Evolutionary conservation across 192 early-diverging fungal genomes (phyloP), one percentile per base, ranked within the genome.

Genomic region (Chytriomyces sp.): DNA sequence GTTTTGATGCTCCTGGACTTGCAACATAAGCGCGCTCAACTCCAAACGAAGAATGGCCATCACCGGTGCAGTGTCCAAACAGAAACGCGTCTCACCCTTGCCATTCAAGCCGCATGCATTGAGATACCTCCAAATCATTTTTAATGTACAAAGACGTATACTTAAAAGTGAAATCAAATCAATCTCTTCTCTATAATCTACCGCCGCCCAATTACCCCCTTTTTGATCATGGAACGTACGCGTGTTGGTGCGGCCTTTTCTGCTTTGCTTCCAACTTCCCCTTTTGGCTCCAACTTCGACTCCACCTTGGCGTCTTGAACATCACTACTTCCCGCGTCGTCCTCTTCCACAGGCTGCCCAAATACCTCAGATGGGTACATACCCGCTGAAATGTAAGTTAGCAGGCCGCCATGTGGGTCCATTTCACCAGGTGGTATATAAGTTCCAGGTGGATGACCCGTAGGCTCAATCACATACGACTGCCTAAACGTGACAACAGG

Each of bases 381-480:
- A 9, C 24, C 35, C 16, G 69, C 53, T 23, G 73, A 64, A 50
- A 75, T 75, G 47, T 75, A 75, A 0, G 73, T 75, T 50, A 75
- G 24, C 45, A 75, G 26, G 8, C 45, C 63, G 9, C 62, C 62
- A 23, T 13, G 16, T n/a, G 35, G 11, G n/a, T 61, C 57, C 24
- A 62, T 62, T 47, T 75, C 73, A 10, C 66, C 73, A 10, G 73
- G 73, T 35, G 73, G 48, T 10, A 75, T 24, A 50, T 75, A 75
- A 8, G 73, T 75, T 48, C 73, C 73, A 13, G 73, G 73, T 0
- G 73, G 18, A 48, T 75, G 73, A 13, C 73, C 73, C 46, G 73
- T 75, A 3, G 73, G 73, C 47, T 75, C 73, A 46, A 75, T 75
- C 6, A 75, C 63, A 35, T 75, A 75, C 6, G 73, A 75, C 46